These are phyloP conservation scores for Phlebopus sp. DNA, from an alignment of 1,284 basidiomycete species.

Conservation along the genomic window DNA sequence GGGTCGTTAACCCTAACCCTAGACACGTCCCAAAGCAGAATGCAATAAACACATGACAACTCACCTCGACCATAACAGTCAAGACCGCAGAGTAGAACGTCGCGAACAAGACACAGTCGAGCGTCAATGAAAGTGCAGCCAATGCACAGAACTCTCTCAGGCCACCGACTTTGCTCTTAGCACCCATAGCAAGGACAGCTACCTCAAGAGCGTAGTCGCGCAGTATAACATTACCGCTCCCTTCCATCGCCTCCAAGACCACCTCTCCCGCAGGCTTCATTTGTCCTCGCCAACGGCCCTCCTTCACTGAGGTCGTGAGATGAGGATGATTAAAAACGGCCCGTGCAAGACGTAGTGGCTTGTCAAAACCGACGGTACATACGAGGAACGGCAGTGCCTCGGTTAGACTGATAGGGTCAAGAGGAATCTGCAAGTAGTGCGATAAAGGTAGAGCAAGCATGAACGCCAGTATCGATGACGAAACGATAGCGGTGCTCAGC, in stretches of 20 bases:
- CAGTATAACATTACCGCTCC: slow-evolving; percentile 81
- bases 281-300: slow-evolving; percentile 41
- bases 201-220: slow-evolving; percentile 94
- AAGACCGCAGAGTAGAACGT: slow-evolving; percentile 90
- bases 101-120: slow-evolving; percentile 88
- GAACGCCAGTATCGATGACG: slow-evolving; percentile 85
- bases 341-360: slow-evolving; percentile 88
- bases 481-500: slow-evolving; percentile 83
- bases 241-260: slow-evolving; percentile 79
- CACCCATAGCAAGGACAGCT: slow-evolving; percentile 84
- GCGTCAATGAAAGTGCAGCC: slow-evolving; percentile 80
- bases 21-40: background rate
- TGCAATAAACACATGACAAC: slow-evolving; percentile 25
- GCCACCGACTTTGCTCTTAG: slow-evolving; percentile 85
- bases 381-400: slow-evolving; percentile 98
- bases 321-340: slow-evolving; percentile 90
- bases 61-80: slow-evolving; percentile 91
- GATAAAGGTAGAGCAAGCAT: slow-evolving; percentile 86
- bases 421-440: slow-evolving; percentile 78
- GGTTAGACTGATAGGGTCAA: slow-evolving; percentile 91
- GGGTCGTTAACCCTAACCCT: slow-evolving; percentile 18
- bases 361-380: slow-evolving; percentile 97
- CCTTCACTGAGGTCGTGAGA: slow-evolving; percentile 51
- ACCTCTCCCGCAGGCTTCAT: slow-evolving; percentile 82
- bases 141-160: slow-evolving; percentile 94